These are phyloP conservation scores for Benincasa hispida DNA, from an alignment of 306 rosid species.

Conservation along the genomic window DNA sequence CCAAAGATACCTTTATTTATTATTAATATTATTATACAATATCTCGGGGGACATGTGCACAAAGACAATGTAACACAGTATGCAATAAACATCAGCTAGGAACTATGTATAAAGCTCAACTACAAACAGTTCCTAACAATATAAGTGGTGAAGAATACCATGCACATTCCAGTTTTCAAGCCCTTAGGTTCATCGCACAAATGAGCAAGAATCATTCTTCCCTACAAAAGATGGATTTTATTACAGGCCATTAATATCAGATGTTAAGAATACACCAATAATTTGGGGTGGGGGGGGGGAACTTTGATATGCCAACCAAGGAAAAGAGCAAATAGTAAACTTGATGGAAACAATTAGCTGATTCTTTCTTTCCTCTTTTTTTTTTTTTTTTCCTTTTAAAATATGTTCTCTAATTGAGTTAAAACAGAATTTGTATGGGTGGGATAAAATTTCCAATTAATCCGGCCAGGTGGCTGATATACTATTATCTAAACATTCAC, in stretches of 20 bases:
- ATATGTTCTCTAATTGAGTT: not conserved
- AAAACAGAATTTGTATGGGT: not conserved
- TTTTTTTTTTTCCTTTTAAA: no score
- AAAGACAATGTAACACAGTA: not conserved
- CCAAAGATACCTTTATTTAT: not conserved
- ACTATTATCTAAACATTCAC: not conserved
- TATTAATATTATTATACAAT: no score
- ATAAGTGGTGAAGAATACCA: conserved; percentile 38
- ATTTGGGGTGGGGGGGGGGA: no score
- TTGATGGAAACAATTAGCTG: not conserved
- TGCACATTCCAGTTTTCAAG: conserved; percentile 98
- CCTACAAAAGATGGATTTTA: conserved; percentile 40
- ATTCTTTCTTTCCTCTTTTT: not conserved
- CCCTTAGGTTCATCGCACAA: conserved; percentile 98
- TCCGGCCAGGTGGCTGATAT: not conserved
- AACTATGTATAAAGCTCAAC: not conserved
- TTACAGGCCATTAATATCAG: not conserved
- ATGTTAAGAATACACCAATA: not conserved
- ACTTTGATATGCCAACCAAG: not conserved
- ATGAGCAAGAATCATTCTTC: conserved; percentile 91
- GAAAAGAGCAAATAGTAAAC: not conserved
- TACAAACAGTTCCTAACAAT: not conserved
- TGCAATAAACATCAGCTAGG: not conserved
- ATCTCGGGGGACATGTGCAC: not conserved
- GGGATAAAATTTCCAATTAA: not conserved